These are phyloP conservation scores for Solanum boliviense DNA, from an alignment of 257 asterid genomes.

Conservation along the genomic window DNA sequence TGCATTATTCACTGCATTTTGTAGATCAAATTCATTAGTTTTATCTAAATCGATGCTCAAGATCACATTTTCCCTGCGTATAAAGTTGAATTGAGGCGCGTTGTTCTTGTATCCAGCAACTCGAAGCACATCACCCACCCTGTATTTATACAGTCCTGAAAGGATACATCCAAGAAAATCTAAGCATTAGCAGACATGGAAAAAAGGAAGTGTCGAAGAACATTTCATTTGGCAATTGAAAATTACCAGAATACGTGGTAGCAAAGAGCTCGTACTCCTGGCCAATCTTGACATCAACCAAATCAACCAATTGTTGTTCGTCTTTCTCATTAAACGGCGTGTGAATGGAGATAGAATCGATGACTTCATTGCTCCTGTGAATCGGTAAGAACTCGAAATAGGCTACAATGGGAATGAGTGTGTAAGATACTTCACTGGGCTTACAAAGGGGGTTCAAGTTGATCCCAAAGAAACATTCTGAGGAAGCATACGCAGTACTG, in stretches of 20 bases:
- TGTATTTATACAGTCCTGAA: neutral
- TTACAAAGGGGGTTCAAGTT: neutral
- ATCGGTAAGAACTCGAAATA: neutral
- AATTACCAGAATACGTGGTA: neutral
- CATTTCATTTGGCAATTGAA: neutral
- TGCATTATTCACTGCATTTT: no score
- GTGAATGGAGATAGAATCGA: neutral
- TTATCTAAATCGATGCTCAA: no score
- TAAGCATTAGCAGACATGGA: neutral
- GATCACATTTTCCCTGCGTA: no score
- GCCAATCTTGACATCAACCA: neutral
- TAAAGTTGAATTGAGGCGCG: no score
- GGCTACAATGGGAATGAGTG: neutral
- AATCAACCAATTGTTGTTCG: neutral
- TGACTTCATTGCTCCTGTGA: neutral
- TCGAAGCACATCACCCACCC: neutral
- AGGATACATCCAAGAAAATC: neutral
- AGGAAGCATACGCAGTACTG: neutral
- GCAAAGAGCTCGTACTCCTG: neutral
- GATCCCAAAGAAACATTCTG: neutral
- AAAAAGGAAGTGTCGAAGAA: accelerated
- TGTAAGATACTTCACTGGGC: neutral
- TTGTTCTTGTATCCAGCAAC: no score
- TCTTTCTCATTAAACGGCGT: neutral
- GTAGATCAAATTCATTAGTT: no score